These are phyloP conservation scores for Mucor plumbeus DNA, from an alignment of 371 early-diverging fungal genomes.

Conservation along the genomic window DNA sequence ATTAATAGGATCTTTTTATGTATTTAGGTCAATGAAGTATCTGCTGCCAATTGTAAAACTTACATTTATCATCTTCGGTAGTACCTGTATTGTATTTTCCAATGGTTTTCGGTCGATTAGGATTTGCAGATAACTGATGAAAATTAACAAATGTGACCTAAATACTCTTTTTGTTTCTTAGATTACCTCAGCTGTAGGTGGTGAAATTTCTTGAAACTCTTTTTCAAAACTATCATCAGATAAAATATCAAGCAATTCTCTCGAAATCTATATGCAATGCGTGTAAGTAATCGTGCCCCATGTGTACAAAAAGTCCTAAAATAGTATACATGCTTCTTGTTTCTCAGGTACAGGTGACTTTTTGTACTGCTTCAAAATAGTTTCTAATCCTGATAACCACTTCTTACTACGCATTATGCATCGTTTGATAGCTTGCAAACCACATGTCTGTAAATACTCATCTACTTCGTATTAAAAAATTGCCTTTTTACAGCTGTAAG, in stretches of 20 bases:
- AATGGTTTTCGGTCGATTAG: constrained; percentile 30
- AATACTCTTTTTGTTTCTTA: not conserved
- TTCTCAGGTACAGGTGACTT: constrained; percentile 36
- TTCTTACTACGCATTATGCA: constrained; percentile 37
- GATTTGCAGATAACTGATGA: constrained; percentile 31
- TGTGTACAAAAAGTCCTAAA: not conserved
- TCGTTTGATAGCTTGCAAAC: constrained; percentile 35
- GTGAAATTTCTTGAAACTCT: constrained; percentile 10
- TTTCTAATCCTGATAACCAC: constrained; percentile 34
- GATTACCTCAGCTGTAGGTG: constrained; percentile 8
- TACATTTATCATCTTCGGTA: not conserved
- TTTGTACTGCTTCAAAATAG: constrained; percentile 22
- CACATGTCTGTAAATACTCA: constrained; percentile 35
- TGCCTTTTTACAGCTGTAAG: not conserved
- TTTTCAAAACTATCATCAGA: constrained; percentile 30
- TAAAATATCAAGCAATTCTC: constrained; percentile 31
- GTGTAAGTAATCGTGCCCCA: not conserved
- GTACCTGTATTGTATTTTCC: constrained; percentile 2
- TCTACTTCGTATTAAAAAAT: constrained; percentile 16
- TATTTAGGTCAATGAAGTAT: not conserved
- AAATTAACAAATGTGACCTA: not conserved
- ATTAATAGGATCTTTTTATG: not conserved
- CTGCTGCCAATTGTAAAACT: not conserved
- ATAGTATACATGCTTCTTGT: constrained; percentile 26
- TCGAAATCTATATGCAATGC: constrained; percentile 25